Conservation (phyloP, 2,329 filamentous ascomycete species). For the Akanthomyces dipterigenus region DNA sequence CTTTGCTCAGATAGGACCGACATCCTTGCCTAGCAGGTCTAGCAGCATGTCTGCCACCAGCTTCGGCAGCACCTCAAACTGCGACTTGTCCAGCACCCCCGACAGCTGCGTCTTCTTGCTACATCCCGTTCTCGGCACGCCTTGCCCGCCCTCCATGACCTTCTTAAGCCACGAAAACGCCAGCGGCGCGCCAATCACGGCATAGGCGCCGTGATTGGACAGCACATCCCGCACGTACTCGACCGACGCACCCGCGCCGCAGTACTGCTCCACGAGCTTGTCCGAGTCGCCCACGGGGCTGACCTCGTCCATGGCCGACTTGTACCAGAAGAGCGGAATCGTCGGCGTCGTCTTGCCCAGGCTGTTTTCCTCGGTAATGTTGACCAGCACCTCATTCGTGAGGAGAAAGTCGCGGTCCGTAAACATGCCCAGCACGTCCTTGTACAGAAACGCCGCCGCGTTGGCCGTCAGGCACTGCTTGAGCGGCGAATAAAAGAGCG, state of each 20-base stretch:
- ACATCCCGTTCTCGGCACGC: neutral
- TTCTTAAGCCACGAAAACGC: slow-evolving; percentile 7
- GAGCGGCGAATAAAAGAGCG: slow-evolving; percentile 22
- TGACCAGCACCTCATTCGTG: neutral
- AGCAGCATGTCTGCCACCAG: neutral
- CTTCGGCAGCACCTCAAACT: slow-evolving; percentile 1
- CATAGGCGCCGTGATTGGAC: neutral
- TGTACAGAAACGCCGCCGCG: neutral
- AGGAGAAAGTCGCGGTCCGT: neutral
- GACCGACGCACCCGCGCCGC: neutral
- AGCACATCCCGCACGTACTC: slow-evolving; percentile 6
- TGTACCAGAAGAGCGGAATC: slow-evolving; percentile 10
- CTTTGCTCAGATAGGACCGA: neutral
- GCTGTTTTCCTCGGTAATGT: neutral
- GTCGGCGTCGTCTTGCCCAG: slow-evolving; percentile 2
- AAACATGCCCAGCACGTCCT: slow-evolving; percentile 7
- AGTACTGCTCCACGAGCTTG: neutral
- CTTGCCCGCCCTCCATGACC: neutral
- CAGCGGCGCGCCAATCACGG: neutral
- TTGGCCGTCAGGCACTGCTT: slow-evolving; percentile 16
- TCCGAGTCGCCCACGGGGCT: slow-evolving; percentile 1
- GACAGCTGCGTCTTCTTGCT: neutral
- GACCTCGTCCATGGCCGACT: slow-evolving; percentile 1
- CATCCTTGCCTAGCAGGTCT: neutral
- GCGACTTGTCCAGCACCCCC: neutral